phyloP scores from a whole-genome alignment of 306 rosid species.

The Pyrus pyrifolia region DNA sequence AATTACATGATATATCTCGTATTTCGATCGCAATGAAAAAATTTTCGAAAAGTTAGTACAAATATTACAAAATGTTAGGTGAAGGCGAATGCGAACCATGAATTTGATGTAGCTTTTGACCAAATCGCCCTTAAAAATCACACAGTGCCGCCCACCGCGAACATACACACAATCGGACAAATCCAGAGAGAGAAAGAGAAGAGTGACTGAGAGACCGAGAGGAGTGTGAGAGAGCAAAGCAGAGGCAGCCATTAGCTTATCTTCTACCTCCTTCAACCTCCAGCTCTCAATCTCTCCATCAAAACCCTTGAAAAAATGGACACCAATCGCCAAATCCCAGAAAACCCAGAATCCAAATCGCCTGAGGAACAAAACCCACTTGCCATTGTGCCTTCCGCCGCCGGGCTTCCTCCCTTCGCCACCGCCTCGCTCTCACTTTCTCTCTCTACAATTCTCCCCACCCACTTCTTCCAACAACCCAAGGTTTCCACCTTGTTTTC shows the following conservation, averaged over 20 bases:
- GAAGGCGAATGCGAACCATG: background rate
- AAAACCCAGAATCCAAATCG: conserved; percentile 35
- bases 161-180: background rate
- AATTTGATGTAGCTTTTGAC: background rate
- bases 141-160: background rate
- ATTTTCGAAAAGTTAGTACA: background rate
- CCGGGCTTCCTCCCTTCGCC: conserved; percentile 33
- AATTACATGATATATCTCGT: rapidly evolving
- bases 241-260: conserved; percentile 16
- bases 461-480: conserved; percentile 46
- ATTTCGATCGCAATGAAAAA: too few species aligned
- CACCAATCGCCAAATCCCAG: conserved; percentile 23
- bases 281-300: background rate
- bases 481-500: conserved; percentile 38
- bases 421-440: conserved; percentile 67
- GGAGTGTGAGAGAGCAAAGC: background rate
- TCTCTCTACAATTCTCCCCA: conserved; percentile 45
- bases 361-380: conserved; percentile 36
- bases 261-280: background rate
- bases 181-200: background rate
- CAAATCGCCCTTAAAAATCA: background rate
- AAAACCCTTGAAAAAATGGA: conserved; percentile 32
- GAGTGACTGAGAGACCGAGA: background rate
- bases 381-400: conserved; percentile 11
- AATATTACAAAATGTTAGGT: background rate